Conservation (phyloP, 192 early-diverging fungal species). For the Coemansia sp. region DNA sequence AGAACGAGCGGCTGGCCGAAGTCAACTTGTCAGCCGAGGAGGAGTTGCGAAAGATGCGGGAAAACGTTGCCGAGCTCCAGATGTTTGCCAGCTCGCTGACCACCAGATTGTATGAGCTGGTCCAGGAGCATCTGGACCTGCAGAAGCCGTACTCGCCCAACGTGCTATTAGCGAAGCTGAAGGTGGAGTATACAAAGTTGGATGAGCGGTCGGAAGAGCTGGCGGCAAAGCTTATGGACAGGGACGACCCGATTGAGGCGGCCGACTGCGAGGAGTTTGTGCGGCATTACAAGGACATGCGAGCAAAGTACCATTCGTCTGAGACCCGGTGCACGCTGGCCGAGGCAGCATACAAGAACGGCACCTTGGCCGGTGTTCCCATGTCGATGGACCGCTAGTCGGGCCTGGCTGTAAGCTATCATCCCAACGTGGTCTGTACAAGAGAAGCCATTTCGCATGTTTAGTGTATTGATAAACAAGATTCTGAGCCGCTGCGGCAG, state of each 20-base stretch:
- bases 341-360: slow-evolving; percentile 36
- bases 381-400: slow-evolving; percentile 37
- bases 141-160: slow-evolving; percentile 48
- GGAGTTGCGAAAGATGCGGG: slow-evolving; percentile 43
- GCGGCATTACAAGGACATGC: slow-evolving; percentile 31
- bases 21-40: slow-evolving; percentile 42
- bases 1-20: slow-evolving; percentile 47
- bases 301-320: slow-evolving; percentile 24
- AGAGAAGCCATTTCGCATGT: background rate
- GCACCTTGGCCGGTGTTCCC: slow-evolving; percentile 34
- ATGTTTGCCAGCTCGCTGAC: slow-evolving; percentile 51
- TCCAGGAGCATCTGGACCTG: slow-evolving; percentile 46
- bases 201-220: slow-evolving; percentile 32
- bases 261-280: slow-evolving; percentile 48
- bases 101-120: slow-evolving; percentile 44
- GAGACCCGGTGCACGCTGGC: slow-evolving; percentile 24
- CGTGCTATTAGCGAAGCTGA: slow-evolving; percentile 20
- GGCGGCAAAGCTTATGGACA: slow-evolving; percentile 12
- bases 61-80: slow-evolving; percentile 47
- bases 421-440: too few species aligned
- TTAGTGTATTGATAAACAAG: too few species aligned
- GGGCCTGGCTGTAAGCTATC: background rate
- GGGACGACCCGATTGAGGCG: slow-evolving; percentile 3
- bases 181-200: slow-evolving; percentile 7
- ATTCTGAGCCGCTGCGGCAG: too few species aligned